phyloP scores from a whole-genome alignment of 768 basidiomycete genomes.

The Rhizopogon rudus region DNA sequence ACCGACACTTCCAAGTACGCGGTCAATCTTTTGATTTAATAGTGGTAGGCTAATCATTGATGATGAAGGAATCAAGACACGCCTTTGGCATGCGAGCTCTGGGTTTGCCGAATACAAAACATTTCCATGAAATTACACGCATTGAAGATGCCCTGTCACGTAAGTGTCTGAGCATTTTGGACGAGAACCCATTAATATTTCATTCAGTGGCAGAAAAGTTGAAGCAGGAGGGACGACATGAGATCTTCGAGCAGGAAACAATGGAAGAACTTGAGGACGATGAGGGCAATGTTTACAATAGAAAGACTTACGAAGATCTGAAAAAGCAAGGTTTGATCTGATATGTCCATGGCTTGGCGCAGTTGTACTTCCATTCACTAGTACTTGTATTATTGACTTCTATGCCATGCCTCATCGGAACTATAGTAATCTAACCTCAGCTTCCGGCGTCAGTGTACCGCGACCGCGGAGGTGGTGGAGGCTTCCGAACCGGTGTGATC shows the following conservation, averaged over 20 bases:
- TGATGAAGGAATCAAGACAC: constrained; percentile 80
- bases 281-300: constrained; percentile 97
- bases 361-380: constrained; percentile 6
- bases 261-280: constrained; percentile 99
- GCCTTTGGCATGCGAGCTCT: constrained; percentile 98
- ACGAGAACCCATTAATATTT: background rate
- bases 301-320: constrained; percentile 95
- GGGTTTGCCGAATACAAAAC: constrained; percentile 96
- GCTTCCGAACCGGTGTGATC: constrained; percentile 39
- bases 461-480: constrained; percentile 20
- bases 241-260: constrained; percentile 88
- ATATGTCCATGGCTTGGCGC: constrained; percentile 3
- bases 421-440: background rate
- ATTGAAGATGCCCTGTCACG: constrained; percentile 95
- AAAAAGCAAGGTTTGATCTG: constrained; percentile 93
- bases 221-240: constrained; percentile 93
- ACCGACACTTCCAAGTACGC: constrained; percentile 85
- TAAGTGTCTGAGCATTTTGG: constrained; percentile 37
- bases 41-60: constrained; percentile 12
- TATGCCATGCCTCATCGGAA: background rate
- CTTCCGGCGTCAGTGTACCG: constrained; percentile 5
- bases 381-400: constrained; percentile 1
- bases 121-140: constrained; percentile 97
- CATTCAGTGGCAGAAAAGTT: constrained; percentile 89
- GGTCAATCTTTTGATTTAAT: constrained; percentile 8